Conservation (phyloP, 2,329 filamentous ascomycete genomes). For the Monosporascus sp. region DNA sequence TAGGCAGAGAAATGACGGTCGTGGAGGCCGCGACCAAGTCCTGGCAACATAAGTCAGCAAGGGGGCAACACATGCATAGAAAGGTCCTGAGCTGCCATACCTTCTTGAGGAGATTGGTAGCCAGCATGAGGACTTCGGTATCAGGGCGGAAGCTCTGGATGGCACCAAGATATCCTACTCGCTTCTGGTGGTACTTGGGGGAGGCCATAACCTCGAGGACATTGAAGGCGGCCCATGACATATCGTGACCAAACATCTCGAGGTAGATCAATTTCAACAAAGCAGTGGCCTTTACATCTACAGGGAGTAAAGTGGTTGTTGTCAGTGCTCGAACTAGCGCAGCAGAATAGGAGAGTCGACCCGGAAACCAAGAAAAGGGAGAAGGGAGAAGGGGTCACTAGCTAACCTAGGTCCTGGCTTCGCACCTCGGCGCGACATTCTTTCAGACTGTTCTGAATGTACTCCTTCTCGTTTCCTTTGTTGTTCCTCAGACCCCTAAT, state of each 20-base stretch:
- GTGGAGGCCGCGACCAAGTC: slow-evolving; percentile 69
- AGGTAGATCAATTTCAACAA: slow-evolving; percentile 94
- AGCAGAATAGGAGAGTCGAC: neutral
- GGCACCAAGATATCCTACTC: slow-evolving; percentile 89
- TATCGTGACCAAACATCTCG: slow-evolving; percentile 98
- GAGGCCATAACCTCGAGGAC: slow-evolving; percentile 99
- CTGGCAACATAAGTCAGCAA: slow-evolving; percentile 29
- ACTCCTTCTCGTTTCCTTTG: slow-evolving; percentile 91
- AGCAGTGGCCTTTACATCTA: slow-evolving; percentile 92
- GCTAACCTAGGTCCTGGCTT: slow-evolving; percentile 83
- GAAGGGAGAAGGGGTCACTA: neutral
- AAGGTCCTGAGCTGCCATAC: slow-evolving; percentile 30
- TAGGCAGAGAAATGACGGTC: slow-evolving; percentile 77
- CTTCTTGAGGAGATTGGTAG: slow-evolving; percentile 95
- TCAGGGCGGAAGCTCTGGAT: slow-evolving; percentile 94
- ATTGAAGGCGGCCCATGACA: slow-evolving; percentile 99
- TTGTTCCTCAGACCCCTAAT: slow-evolving; percentile 93
- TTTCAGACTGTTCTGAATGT: slow-evolving; percentile 86
- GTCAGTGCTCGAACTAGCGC: slow-evolving; percentile 4
- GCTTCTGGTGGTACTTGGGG: slow-evolving; percentile 88
- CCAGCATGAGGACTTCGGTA: slow-evolving; percentile 95
- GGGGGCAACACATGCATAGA: neutral
- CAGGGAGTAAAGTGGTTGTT: slow-evolving; percentile 9
- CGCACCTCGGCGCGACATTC: slow-evolving; percentile 94
- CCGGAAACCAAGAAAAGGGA: neutral